Conservation (phyloP, 1,284 basidiomycete species). For the Meripilus lineatus region DNA sequence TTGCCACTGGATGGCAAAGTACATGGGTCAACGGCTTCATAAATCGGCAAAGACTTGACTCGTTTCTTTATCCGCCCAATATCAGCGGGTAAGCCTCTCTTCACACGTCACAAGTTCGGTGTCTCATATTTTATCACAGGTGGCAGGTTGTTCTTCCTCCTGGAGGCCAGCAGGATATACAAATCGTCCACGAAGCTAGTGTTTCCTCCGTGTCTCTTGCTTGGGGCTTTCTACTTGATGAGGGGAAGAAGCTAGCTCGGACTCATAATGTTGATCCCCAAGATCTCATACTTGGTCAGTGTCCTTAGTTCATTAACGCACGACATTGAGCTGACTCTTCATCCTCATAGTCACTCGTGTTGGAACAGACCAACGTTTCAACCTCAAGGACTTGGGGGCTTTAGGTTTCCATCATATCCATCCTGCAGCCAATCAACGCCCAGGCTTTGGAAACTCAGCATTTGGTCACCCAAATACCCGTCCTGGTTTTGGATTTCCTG, state of each 20-base stretch:
- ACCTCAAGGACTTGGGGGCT: slow-evolving; percentile 14
- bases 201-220: slow-evolving; percentile 31
- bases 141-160: slow-evolving; percentile 42
- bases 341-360: slow-evolving; percentile 19
- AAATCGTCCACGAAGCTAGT: slow-evolving; percentile 31
- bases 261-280: slow-evolving; percentile 35
- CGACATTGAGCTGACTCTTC: not conserved
- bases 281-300: slow-evolving; percentile 40
- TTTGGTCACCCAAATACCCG: too few species aligned
- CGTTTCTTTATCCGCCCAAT: slow-evolving; percentile 27
- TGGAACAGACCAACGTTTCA: slow-evolving; percentile 22
- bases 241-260: slow-evolving; percentile 29
- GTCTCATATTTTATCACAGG: slow-evolving; percentile 19
- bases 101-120: too few species aligned
- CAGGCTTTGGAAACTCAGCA: slow-evolving; percentile 5
- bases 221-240: slow-evolving; percentile 38
- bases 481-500: too few species aligned
- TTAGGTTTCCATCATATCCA: slow-evolving; percentile 10
- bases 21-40: slow-evolving; percentile 17
- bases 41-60: slow-evolving; percentile 19
- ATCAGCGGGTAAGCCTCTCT: too few species aligned
- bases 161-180: slow-evolving; percentile 32
- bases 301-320: not conserved
- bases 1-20: slow-evolving; percentile 20
- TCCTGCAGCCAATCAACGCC: slow-evolving; percentile 1